Evolutionary conservation across 2,329 filamentous ascomycete genomes (phyloP).

Genomic region (Arthrobotrys musiformis): DNA sequence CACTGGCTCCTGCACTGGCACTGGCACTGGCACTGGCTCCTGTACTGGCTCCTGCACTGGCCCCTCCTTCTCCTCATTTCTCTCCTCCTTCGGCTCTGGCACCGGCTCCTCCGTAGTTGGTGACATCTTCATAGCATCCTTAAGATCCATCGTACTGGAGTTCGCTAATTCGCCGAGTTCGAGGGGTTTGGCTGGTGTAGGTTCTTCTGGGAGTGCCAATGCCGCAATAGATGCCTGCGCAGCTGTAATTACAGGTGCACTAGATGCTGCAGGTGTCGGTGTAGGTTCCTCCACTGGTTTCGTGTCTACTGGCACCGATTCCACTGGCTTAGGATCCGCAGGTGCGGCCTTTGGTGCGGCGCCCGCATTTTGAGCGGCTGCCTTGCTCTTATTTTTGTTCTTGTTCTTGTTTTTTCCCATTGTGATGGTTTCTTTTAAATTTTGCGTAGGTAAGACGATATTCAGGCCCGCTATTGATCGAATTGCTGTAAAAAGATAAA

Average conservation of each 20-base stretch:
- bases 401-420: constrained; percentile 38
- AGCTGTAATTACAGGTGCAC: not conserved
- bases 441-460: not conserved
- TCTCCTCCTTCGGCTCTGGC: not conserved
- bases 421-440: not conserved
- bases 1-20: too few species aligned
- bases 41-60: too few species aligned
- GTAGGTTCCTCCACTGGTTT: not conserved
- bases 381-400: constrained; percentile 25
- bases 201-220: not conserved
- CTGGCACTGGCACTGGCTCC: too few species aligned
- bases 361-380: not conserved
- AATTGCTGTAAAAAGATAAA: not conserved
- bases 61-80: too few species aligned
- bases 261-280: too few species aligned
- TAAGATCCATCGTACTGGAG: constrained; percentile 31
- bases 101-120: not conserved
- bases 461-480: not conserved
- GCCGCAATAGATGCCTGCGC: not conserved
- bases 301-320: not conserved
- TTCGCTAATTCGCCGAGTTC: not conserved
- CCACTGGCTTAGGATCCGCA: not conserved
- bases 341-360: not conserved
- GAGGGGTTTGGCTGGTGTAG: constrained; percentile 16
- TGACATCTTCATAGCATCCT: constrained; percentile 35